Conservation (phyloP, 345 rosid genomes). For the Syzygium jambos region DNA sequence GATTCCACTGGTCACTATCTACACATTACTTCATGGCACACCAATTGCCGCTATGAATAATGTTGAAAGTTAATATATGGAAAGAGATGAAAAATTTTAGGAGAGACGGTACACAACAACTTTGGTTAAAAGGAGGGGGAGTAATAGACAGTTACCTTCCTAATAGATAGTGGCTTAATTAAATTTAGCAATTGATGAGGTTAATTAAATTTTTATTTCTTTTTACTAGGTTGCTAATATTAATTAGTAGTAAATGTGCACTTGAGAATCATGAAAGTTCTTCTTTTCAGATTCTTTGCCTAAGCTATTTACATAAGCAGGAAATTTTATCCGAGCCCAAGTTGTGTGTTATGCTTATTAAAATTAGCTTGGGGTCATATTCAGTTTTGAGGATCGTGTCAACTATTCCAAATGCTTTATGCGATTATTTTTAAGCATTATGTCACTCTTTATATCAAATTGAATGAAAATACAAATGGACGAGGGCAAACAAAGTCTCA, state of each 20-base stretch:
- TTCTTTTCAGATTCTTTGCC: not conserved
- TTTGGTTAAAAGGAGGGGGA: not conserved
- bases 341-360: no score
- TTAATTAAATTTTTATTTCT: no score
- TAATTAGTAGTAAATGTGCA: not conserved
- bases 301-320: fast-evolving
- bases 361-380: not conserved
- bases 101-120: no score
- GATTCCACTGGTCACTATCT: fast-evolving
- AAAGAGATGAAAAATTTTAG: no score
- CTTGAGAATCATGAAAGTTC: no score
- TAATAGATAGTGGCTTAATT: not conserved
- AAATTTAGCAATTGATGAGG: no score
- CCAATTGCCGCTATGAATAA: fast-evolving
- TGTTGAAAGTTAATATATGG: not conserved
- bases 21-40: not conserved
- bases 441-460: not conserved
- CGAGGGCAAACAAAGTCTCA: not conserved
- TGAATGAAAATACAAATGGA: fast-evolving
- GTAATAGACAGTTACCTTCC: fast-evolving
- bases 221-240: not conserved
- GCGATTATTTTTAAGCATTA: no score
- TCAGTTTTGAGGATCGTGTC: no score
- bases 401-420: fast-evolving
- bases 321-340: fast-evolving